These are phyloP conservation scores for Cercis canadensis DNA, from an alignment of 306 rosid species.

Conservation along the genomic window DNA sequence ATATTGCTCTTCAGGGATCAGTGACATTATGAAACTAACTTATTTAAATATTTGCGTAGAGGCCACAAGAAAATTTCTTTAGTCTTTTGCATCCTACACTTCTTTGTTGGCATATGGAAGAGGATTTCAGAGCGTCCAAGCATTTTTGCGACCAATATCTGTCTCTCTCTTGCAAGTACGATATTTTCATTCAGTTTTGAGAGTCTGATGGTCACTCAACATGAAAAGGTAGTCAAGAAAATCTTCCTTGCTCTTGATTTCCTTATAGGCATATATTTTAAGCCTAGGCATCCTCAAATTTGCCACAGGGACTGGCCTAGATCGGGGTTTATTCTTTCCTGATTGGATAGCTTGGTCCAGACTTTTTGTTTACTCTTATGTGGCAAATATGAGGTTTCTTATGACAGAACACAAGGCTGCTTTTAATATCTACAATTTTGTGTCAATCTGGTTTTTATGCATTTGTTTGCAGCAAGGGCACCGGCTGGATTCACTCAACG, in stretches of 20 bases:
- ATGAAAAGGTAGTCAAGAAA: slow-evolving; percentile 69
- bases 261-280: neutral
- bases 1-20: neutral
- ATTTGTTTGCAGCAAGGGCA: slow-evolving; percentile 79
- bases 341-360: slow-evolving; percentile 32
- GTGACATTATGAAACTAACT: slow-evolving; percentile 37
- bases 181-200: slow-evolving; percentile 81
- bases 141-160: slow-evolving; percentile 61
- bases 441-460: slow-evolving; percentile 24
- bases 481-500: slow-evolving; percentile 82
- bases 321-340: slow-evolving; percentile 27
- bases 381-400: slow-evolving; percentile 2
- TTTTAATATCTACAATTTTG: slow-evolving; percentile 28
- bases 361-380: slow-evolving; percentile 12
- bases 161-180: slow-evolving; percentile 70
- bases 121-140: slow-evolving; percentile 65
- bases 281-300: slow-evolving; percentile 23
- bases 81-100: slow-evolving; percentile 76
- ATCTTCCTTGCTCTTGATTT: slow-evolving; percentile 36
- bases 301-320: slow-evolving; percentile 24
- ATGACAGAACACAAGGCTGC: slow-evolving; percentile 13
- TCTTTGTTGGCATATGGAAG: slow-evolving; percentile 75
- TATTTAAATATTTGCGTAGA: slow-evolving; percentile 50
- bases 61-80: slow-evolving; percentile 82
- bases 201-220: slow-evolving; percentile 89